Conservation (phyloP, 2,329 filamentous ascomycete genomes). For the Cryphonectria parasitica region DNA sequence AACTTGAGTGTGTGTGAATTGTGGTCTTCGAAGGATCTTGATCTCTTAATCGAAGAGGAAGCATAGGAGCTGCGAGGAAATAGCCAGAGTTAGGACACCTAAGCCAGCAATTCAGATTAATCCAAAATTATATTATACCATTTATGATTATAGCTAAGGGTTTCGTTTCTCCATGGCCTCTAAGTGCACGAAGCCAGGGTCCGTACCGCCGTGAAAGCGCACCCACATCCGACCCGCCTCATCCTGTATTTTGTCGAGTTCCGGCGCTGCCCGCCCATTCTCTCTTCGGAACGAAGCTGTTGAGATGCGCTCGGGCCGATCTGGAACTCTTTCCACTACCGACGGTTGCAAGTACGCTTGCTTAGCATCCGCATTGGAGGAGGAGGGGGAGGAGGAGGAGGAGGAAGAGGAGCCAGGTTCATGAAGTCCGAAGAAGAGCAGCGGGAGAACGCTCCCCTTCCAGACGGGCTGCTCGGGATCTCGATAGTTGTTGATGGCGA, state of each 20-base stretch:
- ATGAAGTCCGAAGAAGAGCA: conserved; percentile 29
- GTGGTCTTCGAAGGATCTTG: too few relatives aligned
- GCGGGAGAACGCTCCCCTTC: conserved; percentile 28
- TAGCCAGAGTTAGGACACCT: too few relatives aligned
- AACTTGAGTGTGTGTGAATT: too few relatives aligned
- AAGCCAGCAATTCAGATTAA: too few relatives aligned
- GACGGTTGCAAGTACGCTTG: neutral
- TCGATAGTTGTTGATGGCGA: conserved; percentile 26
- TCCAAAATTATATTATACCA: too few relatives aligned
- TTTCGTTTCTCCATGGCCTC: conserved; percentile 9
- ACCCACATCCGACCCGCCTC: conserved; percentile 28
- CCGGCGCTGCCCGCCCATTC: conserved; percentile 23
- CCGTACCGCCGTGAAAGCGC: conserved; percentile 25
- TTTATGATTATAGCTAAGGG: too few relatives aligned
- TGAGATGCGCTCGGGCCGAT: neutral
- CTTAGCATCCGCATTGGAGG: neutral
- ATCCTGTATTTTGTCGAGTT: conserved; percentile 22
- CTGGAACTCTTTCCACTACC: neutral
- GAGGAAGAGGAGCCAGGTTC: neutral
- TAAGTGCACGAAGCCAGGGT: conserved; percentile 20
- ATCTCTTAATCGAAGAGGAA: too few relatives aligned
- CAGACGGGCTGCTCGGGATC: conserved; percentile 32
- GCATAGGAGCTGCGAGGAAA: too few relatives aligned
- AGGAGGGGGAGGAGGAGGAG: neutral
- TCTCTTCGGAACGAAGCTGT: conserved; percentile 7